A percentile compares a stretch with the other conserved stretches of the same genome.
phyloP scores from a whole-genome alignment of 2,329 filamentous ascomycete genomes.

The Lachnellula subtilissima region DNA sequence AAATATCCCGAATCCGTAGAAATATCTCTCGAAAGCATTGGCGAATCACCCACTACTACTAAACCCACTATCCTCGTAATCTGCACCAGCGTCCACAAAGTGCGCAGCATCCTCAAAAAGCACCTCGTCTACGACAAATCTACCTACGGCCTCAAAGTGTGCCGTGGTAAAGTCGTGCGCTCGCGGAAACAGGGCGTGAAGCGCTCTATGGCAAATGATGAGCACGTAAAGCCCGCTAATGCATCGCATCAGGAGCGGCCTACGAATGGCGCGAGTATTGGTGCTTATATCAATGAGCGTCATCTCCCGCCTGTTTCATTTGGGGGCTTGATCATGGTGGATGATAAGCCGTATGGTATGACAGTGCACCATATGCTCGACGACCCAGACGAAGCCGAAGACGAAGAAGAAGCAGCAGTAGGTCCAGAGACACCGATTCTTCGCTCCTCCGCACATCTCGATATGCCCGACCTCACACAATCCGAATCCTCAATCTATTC shows the following conservation, averaged over 20 bases:
- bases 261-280: constrained; percentile 84
- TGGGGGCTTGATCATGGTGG: constrained; percentile 79
- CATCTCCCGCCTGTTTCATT: constrained; percentile 89
- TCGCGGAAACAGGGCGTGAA: constrained; percentile 45
- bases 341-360: constrained; percentile 84
- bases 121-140: constrained; percentile 63
- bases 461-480: constrained; percentile 35
- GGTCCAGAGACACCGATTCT: constrained; percentile 25
- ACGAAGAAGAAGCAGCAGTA: constrained; percentile 34
- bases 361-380: constrained; percentile 97
- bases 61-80: constrained; percentile 72
- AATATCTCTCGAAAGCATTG: constrained; percentile 71
- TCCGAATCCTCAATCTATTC: constrained; percentile 27
- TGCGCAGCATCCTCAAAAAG: constrained; percentile 66
- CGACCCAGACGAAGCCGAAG: constrained; percentile 48
- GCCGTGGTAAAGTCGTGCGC: constrained; percentile 61
- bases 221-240: constrained; percentile 52
- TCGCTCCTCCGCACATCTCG: constrained; percentile 24
- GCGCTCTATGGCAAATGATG: constrained; percentile 38
- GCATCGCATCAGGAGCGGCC: constrained; percentile 74
- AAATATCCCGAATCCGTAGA: constrained; percentile 73
- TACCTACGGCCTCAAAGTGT: constrained; percentile 65
- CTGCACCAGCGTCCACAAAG: constrained; percentile 69
- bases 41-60: constrained; percentile 60
- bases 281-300: constrained; percentile 78